Evolutionary conservation across 768 basidiomycete species (phyloP).

Genomic region (Tylopilus balloui): DNA sequence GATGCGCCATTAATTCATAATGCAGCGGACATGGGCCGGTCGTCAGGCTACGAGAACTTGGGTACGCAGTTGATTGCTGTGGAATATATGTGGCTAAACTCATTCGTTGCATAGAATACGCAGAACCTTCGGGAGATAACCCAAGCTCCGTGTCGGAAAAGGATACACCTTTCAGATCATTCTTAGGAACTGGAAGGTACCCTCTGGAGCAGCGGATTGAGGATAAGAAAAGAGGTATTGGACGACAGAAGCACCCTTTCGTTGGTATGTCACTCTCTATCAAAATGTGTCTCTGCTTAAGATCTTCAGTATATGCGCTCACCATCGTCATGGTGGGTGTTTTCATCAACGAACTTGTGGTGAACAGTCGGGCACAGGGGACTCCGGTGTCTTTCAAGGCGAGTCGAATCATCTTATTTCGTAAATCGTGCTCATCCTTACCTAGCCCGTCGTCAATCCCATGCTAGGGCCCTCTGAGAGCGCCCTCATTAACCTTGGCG

Average conservation of each 20-base stretch:
- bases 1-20: conserved; percentile 44
- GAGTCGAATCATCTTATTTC: conserved; percentile 10
- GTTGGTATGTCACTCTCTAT: conserved; percentile 48
- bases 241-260: conserved; percentile 75
- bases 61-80: conserved; percentile 33
- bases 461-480: conserved; percentile 89
- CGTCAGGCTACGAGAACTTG: conserved; percentile 47
- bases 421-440: conserved; percentile 7
- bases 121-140: conserved; percentile 42
- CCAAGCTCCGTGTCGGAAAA: conserved; percentile 37
- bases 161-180: conserved; percentile 35
- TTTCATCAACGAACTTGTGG: conserved; percentile 82
- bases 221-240: conserved; percentile 80
- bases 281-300: not conserved
- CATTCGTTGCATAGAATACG: conserved; percentile 49
- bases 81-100: not conserved
- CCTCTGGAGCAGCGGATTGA: conserved; percentile 81
- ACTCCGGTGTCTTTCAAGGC: conserved; percentile 84
- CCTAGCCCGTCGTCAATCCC: conserved; percentile 73
- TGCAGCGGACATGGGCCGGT: conserved; percentile 38
- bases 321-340: conserved; percentile 65
- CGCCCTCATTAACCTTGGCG: conserved; percentile 82
- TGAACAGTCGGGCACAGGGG: conserved; percentile 73
- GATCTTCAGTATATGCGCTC: conserved; percentile 52
- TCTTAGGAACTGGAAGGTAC: conserved; percentile 48